phyloP scores from a whole-genome alignment of 2,329 filamentous ascomycete genomes.

The Claviceps sp. region DNA sequence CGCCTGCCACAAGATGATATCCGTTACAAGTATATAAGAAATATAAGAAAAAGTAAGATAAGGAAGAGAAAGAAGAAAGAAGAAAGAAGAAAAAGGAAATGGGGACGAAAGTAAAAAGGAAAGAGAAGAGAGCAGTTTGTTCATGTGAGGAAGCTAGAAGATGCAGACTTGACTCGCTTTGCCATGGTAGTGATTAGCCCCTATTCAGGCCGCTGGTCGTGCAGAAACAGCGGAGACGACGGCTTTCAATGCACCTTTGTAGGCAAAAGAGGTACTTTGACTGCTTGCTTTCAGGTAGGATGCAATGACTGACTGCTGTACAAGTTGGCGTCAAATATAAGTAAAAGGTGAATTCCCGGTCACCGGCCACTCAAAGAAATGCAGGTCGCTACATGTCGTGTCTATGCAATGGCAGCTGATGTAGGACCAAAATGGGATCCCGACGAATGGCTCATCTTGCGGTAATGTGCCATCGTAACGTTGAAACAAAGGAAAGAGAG shows the following conservation, averaged over 20 bases:
- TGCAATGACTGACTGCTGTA: background rate
- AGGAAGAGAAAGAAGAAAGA: background rate
- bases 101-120: background rate
- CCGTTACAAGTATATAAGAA: background rate
- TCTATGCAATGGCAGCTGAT: slow-evolving; percentile 13
- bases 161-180: background rate
- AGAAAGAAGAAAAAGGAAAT: background rate
- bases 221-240: background rate
- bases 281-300: background rate
- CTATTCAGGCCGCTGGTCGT: background rate
- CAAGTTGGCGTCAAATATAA: background rate
- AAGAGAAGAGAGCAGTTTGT: background rate
- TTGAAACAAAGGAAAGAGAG: background rate
- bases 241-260: background rate
- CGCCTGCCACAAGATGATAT: slow-evolving; percentile 2
- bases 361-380: slow-evolving; percentile 4
- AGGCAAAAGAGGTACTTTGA: background rate
- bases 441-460: background rate
- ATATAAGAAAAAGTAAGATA: background rate
- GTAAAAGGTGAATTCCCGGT: slow-evolving; percentile 1
- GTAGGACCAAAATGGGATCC: background rate
- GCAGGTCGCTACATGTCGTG: slow-evolving; percentile 17
- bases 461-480: background rate
- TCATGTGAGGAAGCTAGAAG: background rate
- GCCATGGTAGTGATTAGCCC: background rate